These are phyloP conservation scores for Leersia perrieri DNA, from an alignment of 176 grass and related monocot genomes.

Conservation along the genomic window DNA sequence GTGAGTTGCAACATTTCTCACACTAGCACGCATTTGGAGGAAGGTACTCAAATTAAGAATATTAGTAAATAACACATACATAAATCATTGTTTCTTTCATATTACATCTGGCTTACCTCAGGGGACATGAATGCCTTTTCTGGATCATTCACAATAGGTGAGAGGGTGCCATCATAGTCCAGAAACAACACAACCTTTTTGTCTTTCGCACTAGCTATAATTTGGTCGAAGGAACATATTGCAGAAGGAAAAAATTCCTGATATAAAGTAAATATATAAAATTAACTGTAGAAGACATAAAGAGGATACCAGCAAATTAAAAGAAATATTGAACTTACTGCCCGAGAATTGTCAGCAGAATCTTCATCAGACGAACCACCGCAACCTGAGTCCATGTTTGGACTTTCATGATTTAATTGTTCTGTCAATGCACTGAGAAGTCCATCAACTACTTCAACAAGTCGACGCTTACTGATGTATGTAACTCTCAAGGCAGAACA, in stretches of 20 bases:
- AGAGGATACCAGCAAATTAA: background rate
- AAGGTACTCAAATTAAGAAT: background rate
- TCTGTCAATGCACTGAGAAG: conserved; percentile 25
- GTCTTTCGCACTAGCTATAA: conserved; percentile 25
- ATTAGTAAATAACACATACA: background rate
- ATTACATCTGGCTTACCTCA: conserved; percentile 28
- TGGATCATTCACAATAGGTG: conserved; percentile 57
- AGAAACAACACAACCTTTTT: conserved; percentile 55
- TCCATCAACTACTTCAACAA: conserved; percentile 46
- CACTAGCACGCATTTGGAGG: conserved; percentile 53
- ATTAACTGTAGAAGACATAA: background rate
- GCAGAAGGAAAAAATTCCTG: conserved; percentile 53
- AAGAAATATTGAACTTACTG: conserved; percentile 35
- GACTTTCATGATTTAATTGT: conserved; percentile 33
- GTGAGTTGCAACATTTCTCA: conserved; percentile 56
- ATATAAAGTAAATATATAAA: conserved; percentile 1
- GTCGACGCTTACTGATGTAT: conserved; percentile 34
- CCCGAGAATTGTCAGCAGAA: conserved; percentile 21
- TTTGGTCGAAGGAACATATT: conserved; percentile 46
- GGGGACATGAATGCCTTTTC: conserved; percentile 51
- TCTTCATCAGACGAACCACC: conserved; percentile 27
- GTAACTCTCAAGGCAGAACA: conserved; percentile 38
- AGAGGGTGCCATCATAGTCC: conserved; percentile 66
- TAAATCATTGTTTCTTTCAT: background rate
- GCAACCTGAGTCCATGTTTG: conserved; percentile 13